Percentiles rank a stretch among this genome's conserved stretches.
Evolutionary conservation across 768 basidiomycete species (phyloP).

Genomic region (Amanita jacksonii): DNA sequence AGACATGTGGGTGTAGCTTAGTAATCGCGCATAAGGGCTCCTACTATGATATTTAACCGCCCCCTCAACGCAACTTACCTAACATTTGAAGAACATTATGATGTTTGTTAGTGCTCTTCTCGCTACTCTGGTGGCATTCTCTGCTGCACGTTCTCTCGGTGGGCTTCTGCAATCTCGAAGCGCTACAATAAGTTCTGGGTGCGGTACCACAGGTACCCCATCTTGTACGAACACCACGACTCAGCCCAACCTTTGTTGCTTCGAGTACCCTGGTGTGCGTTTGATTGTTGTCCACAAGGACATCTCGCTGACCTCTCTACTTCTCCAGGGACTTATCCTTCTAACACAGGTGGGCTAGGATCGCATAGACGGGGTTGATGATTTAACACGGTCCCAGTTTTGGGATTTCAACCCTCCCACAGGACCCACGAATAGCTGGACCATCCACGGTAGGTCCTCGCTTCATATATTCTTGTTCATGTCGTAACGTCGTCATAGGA

Average conservation of each 20-base stretch:
- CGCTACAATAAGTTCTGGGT: conserved; percentile 31
- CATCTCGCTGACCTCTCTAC: neutral
- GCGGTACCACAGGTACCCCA: conserved; percentile 34
- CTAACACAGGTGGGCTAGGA: conserved; percentile 2
- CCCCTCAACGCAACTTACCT: too few species aligned
- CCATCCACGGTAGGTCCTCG: conserved; percentile 3
- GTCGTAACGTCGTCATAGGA: neutral
- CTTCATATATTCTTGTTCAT: neutral
- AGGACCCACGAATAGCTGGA: conserved; percentile 6
- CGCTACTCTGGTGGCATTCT: neutral
- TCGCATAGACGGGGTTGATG: too few species aligned
- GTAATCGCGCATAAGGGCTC: too few species aligned
- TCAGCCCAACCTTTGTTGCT: conserved; percentile 15
- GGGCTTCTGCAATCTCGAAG: conserved; percentile 1
- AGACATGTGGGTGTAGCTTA: too few species aligned
- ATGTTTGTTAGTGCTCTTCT: neutral
- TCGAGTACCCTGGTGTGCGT: conserved; percentile 6
- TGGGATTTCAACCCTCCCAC: conserved; percentile 7
- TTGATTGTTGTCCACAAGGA: neutral
- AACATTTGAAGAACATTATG: too few species aligned
- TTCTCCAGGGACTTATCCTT: conserved; percentile 3
- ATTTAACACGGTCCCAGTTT: neutral
- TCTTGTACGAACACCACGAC: conserved; percentile 48
- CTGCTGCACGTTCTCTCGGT: neutral
- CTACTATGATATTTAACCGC: too few species aligned